Evolutionary conservation across 1,139 yeast genomes (phyloP).

Genomic region (Zygotorulaspora mrakii): DNA sequence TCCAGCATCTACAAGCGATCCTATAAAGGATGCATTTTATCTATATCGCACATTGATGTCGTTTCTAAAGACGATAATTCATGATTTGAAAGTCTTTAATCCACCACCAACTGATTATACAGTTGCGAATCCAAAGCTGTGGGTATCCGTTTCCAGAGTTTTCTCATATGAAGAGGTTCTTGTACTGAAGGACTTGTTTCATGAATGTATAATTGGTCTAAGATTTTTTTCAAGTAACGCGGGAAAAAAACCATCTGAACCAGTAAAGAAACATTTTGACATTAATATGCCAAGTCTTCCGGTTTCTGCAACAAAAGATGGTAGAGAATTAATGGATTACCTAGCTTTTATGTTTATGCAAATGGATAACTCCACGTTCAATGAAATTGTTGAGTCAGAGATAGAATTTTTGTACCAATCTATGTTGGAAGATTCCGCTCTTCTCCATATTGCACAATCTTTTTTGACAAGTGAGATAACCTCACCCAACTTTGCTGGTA

Average conservation of each 20-base stretch:
- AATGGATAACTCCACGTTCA: constrained; percentile 92
- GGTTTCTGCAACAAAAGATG: constrained; percentile 84
- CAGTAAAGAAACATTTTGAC: constrained; percentile 49
- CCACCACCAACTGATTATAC: constrained; percentile 76
- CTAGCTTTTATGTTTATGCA: constrained; percentile 92
- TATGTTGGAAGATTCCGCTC: constrained; percentile 79
- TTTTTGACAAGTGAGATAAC: constrained; percentile 92
- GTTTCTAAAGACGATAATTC: constrained; percentile 83
- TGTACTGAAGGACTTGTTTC: constrained; percentile 69
- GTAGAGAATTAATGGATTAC: constrained; percentile 92
- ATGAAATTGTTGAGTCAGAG: constrained; percentile 83
- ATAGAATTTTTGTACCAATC: constrained; percentile 73
- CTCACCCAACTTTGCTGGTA: constrained; percentile 88
- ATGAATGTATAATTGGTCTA: constrained; percentile 81
- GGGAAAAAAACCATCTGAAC: constrained; percentile 32
- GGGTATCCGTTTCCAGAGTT: constrained; percentile 87
- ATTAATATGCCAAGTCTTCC: constrained; percentile 79
- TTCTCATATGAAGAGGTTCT: constrained; percentile 79
- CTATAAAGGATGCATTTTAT: constrained; percentile 82
- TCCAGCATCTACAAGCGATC: constrained; percentile 50
- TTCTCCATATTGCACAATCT: constrained; percentile 88
- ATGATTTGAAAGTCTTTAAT: constrained; percentile 84
- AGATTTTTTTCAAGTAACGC: constrained; percentile 63
- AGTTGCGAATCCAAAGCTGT: constrained; percentile 59
- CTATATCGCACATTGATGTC: constrained; percentile 85